phyloP scores from a whole-genome alignment of 2,329 filamentous ascomycete species.

The Fusarium concolor region DNA sequence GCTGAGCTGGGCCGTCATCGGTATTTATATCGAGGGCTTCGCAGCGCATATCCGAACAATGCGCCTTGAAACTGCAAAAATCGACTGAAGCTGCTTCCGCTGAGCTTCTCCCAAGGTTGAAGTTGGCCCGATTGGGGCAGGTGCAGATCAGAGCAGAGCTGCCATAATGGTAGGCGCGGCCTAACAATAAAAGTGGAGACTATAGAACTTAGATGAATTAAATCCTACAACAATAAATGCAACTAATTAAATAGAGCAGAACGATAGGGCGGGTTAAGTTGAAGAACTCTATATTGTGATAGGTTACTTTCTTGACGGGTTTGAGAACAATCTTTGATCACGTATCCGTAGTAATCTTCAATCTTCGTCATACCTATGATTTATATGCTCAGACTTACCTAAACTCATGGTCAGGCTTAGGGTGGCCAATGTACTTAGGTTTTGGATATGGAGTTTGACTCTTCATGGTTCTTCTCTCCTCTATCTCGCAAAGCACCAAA shows the following conservation, averaged over 20 bases:
- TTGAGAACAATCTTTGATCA: neutral
- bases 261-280: neutral
- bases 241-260: neutral
- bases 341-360: too few relatives aligned
- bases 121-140: slow-evolving; percentile 21
- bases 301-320: too few relatives aligned
- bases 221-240: neutral
- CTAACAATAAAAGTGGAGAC: slow-evolving; percentile 27
- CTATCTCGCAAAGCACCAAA: neutral
- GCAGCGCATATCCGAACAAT: slow-evolving; percentile 48
- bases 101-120: slow-evolving; percentile 15
- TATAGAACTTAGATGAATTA: too few relatives aligned
- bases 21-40: slow-evolving; percentile 30
- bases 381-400: too few relatives aligned
- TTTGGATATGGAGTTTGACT: too few relatives aligned
- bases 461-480: too few relatives aligned
- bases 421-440: too few relatives aligned
- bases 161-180: slow-evolving; percentile 10
- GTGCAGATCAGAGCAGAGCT: slow-evolving; percentile 33
- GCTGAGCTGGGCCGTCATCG: slow-evolving; percentile 48
- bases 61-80: slow-evolving; percentile 21
- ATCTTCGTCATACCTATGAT: too few relatives aligned
- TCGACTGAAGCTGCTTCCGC: slow-evolving; percentile 8
- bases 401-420: too few relatives aligned
- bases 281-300: neutral